phyloP scores from a whole-genome alignment of 1,139 yeast genomes.

The Lodderomyces beijingensis region DNA sequence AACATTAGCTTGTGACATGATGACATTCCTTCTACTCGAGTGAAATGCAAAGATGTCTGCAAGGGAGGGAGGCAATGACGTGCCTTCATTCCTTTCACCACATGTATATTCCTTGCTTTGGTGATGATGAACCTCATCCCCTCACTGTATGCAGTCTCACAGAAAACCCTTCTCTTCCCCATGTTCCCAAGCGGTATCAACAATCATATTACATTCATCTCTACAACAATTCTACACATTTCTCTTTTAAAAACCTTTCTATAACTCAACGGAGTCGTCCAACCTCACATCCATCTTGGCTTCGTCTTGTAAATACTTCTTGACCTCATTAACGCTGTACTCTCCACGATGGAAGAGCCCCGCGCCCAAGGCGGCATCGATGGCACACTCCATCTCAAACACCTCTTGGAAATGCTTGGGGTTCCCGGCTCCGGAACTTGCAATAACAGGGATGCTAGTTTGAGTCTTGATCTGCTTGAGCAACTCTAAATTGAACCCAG shows the following conservation, averaged over 20 bases:
- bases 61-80: too few species aligned
- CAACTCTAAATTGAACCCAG: conserved; percentile 86
- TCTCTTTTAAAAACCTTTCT: conserved; percentile 2
- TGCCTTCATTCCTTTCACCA: too few species aligned
- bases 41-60: too few species aligned
- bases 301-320: conserved; percentile 60
- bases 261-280: conserved; percentile 65
- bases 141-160: too few species aligned
- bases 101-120: too few species aligned
- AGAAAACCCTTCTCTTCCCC: background rate
- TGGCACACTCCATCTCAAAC: conserved; percentile 63
- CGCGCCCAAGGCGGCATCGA: conserved; percentile 97
- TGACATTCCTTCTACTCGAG: too few species aligned
- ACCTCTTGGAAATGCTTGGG: conserved; percentile 90
- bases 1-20: too few species aligned
- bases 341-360: conserved; percentile 97
- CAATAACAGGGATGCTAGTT: conserved; percentile 87
- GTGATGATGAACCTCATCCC: too few species aligned
- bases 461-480: conserved; percentile 70
- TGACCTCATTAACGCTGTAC: conserved; percentile 81
- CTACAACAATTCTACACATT: too few species aligned
- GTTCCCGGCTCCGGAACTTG: conserved; percentile 94
- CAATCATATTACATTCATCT: too few species aligned
- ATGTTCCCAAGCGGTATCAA: too few species aligned
- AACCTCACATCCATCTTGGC: conserved; percentile 95